Evolutionary conservation across 306 rosid genomes (phyloP), one percentile per base, ranked within the genome.

Genomic region (Ziziphus jujuba): DNA sequence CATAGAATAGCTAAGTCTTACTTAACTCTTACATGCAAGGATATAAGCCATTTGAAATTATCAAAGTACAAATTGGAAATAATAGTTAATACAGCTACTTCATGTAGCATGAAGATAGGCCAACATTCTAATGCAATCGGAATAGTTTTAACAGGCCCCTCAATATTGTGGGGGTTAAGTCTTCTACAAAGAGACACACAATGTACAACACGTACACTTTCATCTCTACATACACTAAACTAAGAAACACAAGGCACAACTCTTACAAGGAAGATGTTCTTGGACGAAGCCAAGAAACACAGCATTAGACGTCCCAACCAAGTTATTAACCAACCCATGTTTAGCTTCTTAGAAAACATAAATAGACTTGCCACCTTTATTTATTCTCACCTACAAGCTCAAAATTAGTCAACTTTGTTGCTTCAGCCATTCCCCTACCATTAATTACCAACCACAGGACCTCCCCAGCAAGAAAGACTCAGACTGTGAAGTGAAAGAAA

Each of bases 171-270:
- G 67, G 71, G 69, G 76, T 65, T 3, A 61, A 73, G 78, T 79
- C 77, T 80, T 72, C 69, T 68, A 71, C 70, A 85, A n/a, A 56
- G 79, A 80, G 81, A 78, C 72, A 70, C 80, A 79, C 76, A 78
- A 87, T 85, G 86, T 87, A 84, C 89, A 63, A 62, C 19, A 71
- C 63, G 69, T 60, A 73, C 36, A 84, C 64, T 82, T n/a, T 87
- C 76, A 75, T 70, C 84, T 87, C 83, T 74, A 71, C 67, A 71
- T 69, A 71, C 65, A 71, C 53, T 72, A 73, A 72, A 66, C 84
- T 79, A 80, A 59, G 67, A 56, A 20, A 47, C 55, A 61, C 44
- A 49, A 54, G 56, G 65, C 79, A 66, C 64, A 66, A 71, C 66
- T 79, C 78, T 66, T 67, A 51, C 59, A 52, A 67, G 69, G 47